A percentile compares a stretch with the other conserved stretches of the same genome.
phyloP scores from a whole-genome alignment of 2,329 filamentous ascomycete species.

The Aspergillus pseudotamarii region DNA sequence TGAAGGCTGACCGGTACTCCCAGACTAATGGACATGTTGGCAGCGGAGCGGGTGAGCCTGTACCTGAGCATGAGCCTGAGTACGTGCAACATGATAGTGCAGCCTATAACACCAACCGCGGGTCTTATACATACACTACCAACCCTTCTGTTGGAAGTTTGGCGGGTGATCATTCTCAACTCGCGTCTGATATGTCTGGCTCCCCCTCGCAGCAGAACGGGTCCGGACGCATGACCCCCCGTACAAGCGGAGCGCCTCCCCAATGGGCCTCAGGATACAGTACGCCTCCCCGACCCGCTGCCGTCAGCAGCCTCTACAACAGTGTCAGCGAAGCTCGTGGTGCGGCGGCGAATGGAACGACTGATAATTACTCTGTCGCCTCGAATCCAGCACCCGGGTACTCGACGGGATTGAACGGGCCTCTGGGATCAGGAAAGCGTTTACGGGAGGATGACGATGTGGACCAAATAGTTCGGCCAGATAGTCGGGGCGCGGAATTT shows the following conservation, averaged over 20 bases:
- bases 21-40: conserved; percentile 59
- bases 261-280: conserved; percentile 78
- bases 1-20: conserved; percentile 70
- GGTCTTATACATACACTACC: conserved; percentile 74
- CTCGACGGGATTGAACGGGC: conserved; percentile 68
- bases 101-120: conserved; percentile 71
- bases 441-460: conserved; percentile 66
- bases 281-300: conserved; percentile 71
- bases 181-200: conserved; percentile 80
- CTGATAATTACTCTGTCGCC: conserved; percentile 72
- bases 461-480: conserved; percentile 67
- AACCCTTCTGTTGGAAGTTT: conserved; percentile 68
- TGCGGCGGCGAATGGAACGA: conserved; percentile 63
- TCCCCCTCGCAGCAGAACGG: conserved; percentile 78
- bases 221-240: conserved; percentile 82
- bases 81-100: conserved; percentile 82
- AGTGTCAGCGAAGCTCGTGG: conserved; percentile 81
- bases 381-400: conserved; percentile 60
- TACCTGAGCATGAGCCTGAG: conserved; percentile 72
- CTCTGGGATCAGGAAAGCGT: conserved; percentile 60
- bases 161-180: conserved; percentile 71
- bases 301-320: conserved; percentile 83
- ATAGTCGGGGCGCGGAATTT: conserved; percentile 62
- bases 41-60: conserved; percentile 62
- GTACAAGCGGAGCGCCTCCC: conserved; percentile 72